Evolutionary conservation across 2,329 filamentous ascomycete genomes (phyloP), one percentile per base, ranked within the genome.

Genomic region (Falciphora oryzae): DNA sequence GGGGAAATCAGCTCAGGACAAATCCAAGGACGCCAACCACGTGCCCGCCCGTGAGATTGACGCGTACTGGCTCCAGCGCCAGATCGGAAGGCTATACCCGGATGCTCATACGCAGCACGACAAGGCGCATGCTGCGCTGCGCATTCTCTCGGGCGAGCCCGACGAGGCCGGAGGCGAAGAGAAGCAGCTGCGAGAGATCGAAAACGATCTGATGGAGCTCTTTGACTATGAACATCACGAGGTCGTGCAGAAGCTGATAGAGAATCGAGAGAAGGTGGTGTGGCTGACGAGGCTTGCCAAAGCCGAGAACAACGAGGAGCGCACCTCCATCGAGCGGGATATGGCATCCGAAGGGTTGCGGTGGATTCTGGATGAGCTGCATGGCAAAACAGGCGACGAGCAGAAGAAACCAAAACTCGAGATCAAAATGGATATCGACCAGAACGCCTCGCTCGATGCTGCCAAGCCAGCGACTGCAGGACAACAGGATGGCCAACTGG

Each of bases 151-250:
- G 35, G 93, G 91, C 59, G 84, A 89, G 67, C 83, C 88, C 3
- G 89, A 88, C 28, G 85, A 88, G 70, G 75, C 78, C 62, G 89
- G 90, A 64, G 93, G 90, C 22, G 89, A 94, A 66, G 92, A 96
- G 72, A 93, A 91, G 75, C 85, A 91, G 18, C 81, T 98, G 35
- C 89, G 94, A 71, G 94, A 99, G 72, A 93, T 98, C 65, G 95
- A 99, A 73, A 99, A 99, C 75, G 95, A 99, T 68, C 82, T 99
- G 65, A 98, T 98, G 91, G 95, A 97, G 71, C 84, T 99, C 0
- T 98, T 99, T 71, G 95, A 99, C 72, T 99, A 96, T 72, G 94
- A 98, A 71, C 91, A 97, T 72, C 92, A 96, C 67, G 93, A 97
- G 68, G 83, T 97, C 64, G 95, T 98, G 31, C 89, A 92, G 68